Percentiles rank a stretch among this genome's conserved stretches.
Evolutionary conservation across 2,329 filamentous ascomycete genomes (phyloP).

Genomic region (Rhytidhysteron rufulum): DNA sequence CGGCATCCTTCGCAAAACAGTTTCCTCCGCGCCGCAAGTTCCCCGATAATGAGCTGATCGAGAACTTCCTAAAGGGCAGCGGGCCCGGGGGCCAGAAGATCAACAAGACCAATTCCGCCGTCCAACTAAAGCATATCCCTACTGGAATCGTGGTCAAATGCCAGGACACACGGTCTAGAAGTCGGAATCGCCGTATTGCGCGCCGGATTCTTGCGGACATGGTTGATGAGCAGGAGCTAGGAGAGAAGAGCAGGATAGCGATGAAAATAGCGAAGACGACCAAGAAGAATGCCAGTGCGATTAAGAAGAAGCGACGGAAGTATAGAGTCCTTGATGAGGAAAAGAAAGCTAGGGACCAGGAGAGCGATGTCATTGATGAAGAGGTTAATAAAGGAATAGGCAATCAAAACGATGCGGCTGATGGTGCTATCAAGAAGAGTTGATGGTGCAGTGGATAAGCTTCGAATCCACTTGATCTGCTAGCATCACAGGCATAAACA

Average conservation of each 20-base stretch:
- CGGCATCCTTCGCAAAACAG: constrained; percentile 15
- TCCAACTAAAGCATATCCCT: constrained; percentile 85
- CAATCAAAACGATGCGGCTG: neutral
- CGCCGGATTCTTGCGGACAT: constrained; percentile 71
- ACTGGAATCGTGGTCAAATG: constrained; percentile 92
- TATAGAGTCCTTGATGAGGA: constrained; percentile 61
- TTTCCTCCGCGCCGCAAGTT: constrained; percentile 70
- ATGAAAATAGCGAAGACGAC: constrained; percentile 61
- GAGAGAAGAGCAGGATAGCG: constrained; percentile 62
- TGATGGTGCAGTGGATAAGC: neutral
- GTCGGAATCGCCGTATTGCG: constrained; percentile 84
- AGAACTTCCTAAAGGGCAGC: constrained; percentile 83
- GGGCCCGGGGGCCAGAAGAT: constrained; percentile 97
- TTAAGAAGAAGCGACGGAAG: constrained; percentile 80
- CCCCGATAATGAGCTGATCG: constrained; percentile 73
- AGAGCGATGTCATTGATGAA: constrained; percentile 10
- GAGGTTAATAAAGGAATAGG: constrained; percentile 5
- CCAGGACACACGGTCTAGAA: constrained; percentile 82
- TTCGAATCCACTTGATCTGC: neutral
- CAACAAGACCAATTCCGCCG: constrained; percentile 95
- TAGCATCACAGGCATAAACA: neutral
- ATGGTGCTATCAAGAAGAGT: neutral
- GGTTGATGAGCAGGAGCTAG: constrained; percentile 71
- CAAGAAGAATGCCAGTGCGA: constrained; percentile 69
- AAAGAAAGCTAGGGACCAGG: constrained; percentile 32